Conservation (phyloP, 768 basidiomycete species). For the Phlebiopsis gigantea region DNA sequence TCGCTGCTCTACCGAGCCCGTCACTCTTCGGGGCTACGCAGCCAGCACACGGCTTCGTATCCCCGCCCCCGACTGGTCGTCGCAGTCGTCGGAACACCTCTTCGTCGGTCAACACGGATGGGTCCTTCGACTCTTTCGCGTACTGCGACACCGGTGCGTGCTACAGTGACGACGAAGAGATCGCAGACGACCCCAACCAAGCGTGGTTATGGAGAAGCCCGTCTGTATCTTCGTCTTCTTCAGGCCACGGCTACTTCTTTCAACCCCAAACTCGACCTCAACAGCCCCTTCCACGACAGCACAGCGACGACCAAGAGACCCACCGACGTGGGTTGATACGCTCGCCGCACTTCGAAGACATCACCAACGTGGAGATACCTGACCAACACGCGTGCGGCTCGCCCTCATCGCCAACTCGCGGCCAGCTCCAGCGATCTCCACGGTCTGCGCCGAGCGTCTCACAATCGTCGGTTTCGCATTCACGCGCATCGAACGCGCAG, state of each 20-base stretch:
- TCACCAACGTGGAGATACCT: too few species aligned
- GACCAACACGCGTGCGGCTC: constrained; percentile 14
- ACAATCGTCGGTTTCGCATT: constrained; percentile 1
- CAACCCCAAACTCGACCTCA: constrained; percentile 2
- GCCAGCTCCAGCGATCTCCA: constrained; percentile 20
- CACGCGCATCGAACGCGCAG: constrained; percentile 10
- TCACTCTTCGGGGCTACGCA: constrained; percentile 10
- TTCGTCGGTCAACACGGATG: constrained; percentile 20
- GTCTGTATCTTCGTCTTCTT: constrained; percentile 15
- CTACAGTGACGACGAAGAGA: constrained; percentile 15
- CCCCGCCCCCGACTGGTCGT: constrained; percentile 17
- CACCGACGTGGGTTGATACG: not conserved
- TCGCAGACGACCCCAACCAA: constrained; percentile 13
- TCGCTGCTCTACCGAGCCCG: constrained; percentile 18
- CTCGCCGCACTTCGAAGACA: not conserved
- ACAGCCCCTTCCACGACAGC: constrained; percentile 1
- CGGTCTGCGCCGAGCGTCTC: constrained; percentile 18
- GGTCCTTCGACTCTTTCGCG: constrained; percentile 20
- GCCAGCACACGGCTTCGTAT: constrained; percentile 17
- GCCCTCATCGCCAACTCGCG: constrained; percentile 19
- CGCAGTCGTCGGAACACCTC: constrained; percentile 25
- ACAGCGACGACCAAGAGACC: constrained; percentile 6
- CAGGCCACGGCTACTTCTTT: not conserved
- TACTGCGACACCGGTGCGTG: constrained; percentile 10
- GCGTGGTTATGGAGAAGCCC: constrained; percentile 16